These are phyloP conservation scores for Paracoccidioides lutzii DNA, from an alignment of 2,329 filamentous ascomycete genomes.

Conservation along the genomic window DNA sequence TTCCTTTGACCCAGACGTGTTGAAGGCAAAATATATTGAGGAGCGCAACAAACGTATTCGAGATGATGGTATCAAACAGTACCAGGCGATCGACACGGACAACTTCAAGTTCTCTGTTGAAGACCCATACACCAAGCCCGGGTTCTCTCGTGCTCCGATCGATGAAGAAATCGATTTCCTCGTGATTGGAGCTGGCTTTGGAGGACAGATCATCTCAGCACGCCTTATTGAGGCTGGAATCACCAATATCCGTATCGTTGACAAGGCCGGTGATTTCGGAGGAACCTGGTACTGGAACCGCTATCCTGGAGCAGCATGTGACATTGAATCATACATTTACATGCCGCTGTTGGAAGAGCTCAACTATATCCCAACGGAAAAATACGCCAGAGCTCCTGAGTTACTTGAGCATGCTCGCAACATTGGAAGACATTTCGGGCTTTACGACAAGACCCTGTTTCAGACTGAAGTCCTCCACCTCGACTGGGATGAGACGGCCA, in stretches of 20 bases:
- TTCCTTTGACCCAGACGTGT: constrained; percentile 2
- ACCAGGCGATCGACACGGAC: constrained; percentile 1
- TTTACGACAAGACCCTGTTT: constrained; percentile 36
- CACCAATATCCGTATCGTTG: constrained; percentile 23
- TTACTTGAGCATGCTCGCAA: constrained; percentile 35
- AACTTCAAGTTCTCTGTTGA: not conserved
- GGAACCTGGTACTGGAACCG: constrained; percentile 39
- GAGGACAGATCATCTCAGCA: constrained; percentile 28
- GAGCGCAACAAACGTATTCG: constrained; percentile 9
- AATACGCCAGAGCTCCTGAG: constrained; percentile 35
- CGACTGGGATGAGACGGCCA: constrained; percentile 36
- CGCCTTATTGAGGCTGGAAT: constrained; percentile 28
- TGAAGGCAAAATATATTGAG: constrained; percentile 5
- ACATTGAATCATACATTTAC: constrained; percentile 49
- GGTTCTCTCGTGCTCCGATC: not conserved
- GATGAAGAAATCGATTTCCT: constrained; percentile 10
- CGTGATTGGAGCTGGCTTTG: constrained; percentile 35
- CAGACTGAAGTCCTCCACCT: constrained; percentile 32
- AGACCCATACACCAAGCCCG: constrained; percentile 4
- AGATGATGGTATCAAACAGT: constrained; percentile 6
- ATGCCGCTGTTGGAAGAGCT: constrained; percentile 49
- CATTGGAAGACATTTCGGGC: constrained; percentile 33
- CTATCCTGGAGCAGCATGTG: constrained; percentile 40
- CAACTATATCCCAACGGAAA: constrained; percentile 43
- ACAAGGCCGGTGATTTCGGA: constrained; percentile 36